Conservation (phyloP, 192 early-diverging fungal species). For the Rhizoclosmatium globosum region DNA sequence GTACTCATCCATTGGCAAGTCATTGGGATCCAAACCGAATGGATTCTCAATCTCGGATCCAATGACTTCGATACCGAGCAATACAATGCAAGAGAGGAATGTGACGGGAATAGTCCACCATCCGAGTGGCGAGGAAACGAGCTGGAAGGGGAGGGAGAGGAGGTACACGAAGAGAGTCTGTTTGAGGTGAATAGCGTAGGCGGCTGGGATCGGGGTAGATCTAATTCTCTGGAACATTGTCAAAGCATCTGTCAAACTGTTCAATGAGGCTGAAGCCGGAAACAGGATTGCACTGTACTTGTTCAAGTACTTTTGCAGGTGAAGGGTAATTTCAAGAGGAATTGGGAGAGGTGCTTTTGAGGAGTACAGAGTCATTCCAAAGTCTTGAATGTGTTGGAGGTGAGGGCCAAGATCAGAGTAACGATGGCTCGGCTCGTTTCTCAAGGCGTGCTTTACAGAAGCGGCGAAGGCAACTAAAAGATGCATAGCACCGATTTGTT, state of each 20-base stretch:
- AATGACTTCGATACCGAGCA: conserved; percentile 88
- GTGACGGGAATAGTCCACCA: conserved; percentile 75
- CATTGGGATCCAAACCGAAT: conserved; percentile 68
- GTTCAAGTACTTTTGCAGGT: conserved; percentile 17
- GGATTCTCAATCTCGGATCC: conserved; percentile 95
- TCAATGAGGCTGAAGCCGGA: background rate
- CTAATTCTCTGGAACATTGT: conserved; percentile 84
- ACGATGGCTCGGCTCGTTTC: conserved; percentile 69
- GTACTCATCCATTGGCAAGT: conserved; percentile 37
- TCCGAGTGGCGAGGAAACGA: conserved; percentile 53
- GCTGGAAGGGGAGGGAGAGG: conserved; percentile 82
- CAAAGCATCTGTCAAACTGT: conserved; percentile 42
- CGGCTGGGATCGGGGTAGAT: conserved; percentile 85
- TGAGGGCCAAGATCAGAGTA: conserved; percentile 68
- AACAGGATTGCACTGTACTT: background rate
- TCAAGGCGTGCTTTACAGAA: conserved; percentile 84
- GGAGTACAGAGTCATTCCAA: background rate
- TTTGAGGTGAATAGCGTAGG: conserved; percentile 88
- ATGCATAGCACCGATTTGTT: conserved; percentile 72
- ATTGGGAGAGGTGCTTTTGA: background rate
- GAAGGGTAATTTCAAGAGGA: conserved; percentile 13
- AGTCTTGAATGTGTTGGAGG: conserved; percentile 4
- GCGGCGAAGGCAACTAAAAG: conserved; percentile 80
- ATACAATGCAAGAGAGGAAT: conserved; percentile 69
- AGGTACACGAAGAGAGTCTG: conserved; percentile 83